A percentile compares a stretch with the other conserved stretches of the same genome.
Evolutionary conservation across 2,329 filamentous ascomycete species (phyloP).

Genomic region (Knoxdaviesia capensis): DNA sequence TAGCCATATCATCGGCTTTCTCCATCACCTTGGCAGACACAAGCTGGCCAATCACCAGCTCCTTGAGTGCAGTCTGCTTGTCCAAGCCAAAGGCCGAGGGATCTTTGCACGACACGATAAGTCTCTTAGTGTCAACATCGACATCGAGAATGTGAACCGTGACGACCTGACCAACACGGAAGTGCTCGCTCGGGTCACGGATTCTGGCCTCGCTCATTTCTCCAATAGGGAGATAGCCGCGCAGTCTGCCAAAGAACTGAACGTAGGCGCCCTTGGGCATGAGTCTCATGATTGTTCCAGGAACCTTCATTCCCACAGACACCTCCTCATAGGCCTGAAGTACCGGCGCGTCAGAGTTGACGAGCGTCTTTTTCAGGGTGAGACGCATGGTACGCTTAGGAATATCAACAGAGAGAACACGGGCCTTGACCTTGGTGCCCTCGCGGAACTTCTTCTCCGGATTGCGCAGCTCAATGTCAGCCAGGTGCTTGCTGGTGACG

Average conservation of each 20-base stretch:
- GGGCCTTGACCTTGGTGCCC: slow-evolving; percentile 63
- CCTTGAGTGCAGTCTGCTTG: slow-evolving; percentile 57
- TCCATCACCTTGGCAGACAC: slow-evolving; percentile 66
- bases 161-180: slow-evolving; percentile 76
- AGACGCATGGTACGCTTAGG: slow-evolving; percentile 63
- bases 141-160: slow-evolving; percentile 75
- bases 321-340: slow-evolving; percentile 64
- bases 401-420: slow-evolving; percentile 63
- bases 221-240: slow-evolving; percentile 74
- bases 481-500: slow-evolving; percentile 71
- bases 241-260: slow-evolving; percentile 72
- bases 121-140: slow-evolving; percentile 45
- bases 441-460: slow-evolving; percentile 93
- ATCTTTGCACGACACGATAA: slow-evolving; percentile 88
- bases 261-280: slow-evolving; percentile 64
- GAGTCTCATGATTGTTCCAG: slow-evolving; percentile 74
- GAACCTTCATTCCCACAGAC: slow-evolving; percentile 52
- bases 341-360: slow-evolving; percentile 70
- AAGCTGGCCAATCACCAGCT: slow-evolving; percentile 50
- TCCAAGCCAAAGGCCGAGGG: slow-evolving; percentile 55
- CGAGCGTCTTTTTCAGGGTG: slow-evolving; percentile 82
- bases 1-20: slow-evolving; percentile 56
- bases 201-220: slow-evolving; percentile 99
- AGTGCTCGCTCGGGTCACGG: slow-evolving; percentile 72
- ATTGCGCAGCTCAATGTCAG: slow-evolving; percentile 72